A percentile compares a stretch with the other conserved stretches of the same genome.
Conservation (phyloP, 139 green algal species). For the Micractinium sp. region DNA sequence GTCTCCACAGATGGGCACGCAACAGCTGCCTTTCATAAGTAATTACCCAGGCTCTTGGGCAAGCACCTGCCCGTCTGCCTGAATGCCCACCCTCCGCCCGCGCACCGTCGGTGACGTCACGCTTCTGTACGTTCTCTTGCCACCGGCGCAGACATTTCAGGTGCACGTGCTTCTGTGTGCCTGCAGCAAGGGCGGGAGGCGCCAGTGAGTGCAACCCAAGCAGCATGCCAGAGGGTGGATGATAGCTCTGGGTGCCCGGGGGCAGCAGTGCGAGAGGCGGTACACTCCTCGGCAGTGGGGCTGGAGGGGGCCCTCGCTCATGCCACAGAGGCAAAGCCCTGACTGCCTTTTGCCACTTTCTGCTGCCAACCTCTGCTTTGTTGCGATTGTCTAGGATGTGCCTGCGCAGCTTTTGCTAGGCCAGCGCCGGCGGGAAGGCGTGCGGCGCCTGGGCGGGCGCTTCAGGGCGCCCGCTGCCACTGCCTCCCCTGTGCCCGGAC, state of each 20-base stretch:
- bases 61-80: not conserved
- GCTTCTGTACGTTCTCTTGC: conserved; percentile 45
- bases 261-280: not conserved
- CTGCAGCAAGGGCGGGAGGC: conserved; percentile 3
- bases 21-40: not conserved
- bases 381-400: too few relatives aligned
- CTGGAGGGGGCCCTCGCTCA: not conserved
- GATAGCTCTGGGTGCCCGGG: not conserved
- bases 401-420: not conserved
- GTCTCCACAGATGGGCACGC: not conserved
- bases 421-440: not conserved
- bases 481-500: not conserved
- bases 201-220: not conserved
- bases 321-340: not conserved
- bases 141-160: conserved; percentile 53
- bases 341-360: not conserved
- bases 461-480: too few relatives aligned
- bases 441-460: not conserved
- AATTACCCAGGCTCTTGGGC: too few relatives aligned
- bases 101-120: conserved; percentile 13
- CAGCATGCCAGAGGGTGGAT: too few relatives aligned
- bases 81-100: not conserved
- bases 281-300: not conserved
- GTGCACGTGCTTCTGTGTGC: conserved; percentile 54
- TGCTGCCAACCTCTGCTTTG: too few relatives aligned